Base-by-base conservation (phyloP, 805 yeast species). In the Kazachstania africana region DNA sequence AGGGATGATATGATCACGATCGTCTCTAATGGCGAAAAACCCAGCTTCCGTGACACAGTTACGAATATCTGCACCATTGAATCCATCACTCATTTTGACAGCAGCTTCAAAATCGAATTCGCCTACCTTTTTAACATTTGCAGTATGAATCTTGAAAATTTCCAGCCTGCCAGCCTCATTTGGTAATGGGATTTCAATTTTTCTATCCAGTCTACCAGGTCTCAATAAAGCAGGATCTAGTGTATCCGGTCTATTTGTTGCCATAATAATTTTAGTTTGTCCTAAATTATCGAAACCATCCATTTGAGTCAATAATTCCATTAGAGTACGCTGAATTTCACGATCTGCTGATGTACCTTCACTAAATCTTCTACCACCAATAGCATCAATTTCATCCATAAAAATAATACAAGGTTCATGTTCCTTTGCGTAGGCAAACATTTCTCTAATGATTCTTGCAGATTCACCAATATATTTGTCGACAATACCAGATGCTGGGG, bases 281-380 rank as follows among this genome's bases (percentile, higher is more conserved):
- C 98, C 98, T 50, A 88, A 68, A 36, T 84, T 80, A 57, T 88
- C 97, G 57, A 88, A 88, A 37, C 98, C 98, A 58, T 88, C 98
- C 97, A 88, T 87, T 62, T 91, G 97, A 55, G 88, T 88, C 48
- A 88, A 70, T 53, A 88, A 66, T 61, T 88, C 98, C 97, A 88
- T 87, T 53, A 88, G 67, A 3, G 97, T 88, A 64, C 98, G 79
- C 65, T 88, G 98, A 53, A 88, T 88, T 60, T 88, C 98, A 60
- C 98, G 79, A 62, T 88, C 98, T 3, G 98, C 97, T 6, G 95
- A 82, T 2, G 97, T 88, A 62, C 98, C 98, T 59, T 88, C 98
- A 44, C 88, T 75, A 60, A 88, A 88, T 59, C 98, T 74, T 50
- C 98, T 76, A 30, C 98, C 98, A 53, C 98, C 98, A 59, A 88